Base-by-base conservation (phyloP, 164 flowering plant genomes). In the Umbilicus rupestris region DNA sequence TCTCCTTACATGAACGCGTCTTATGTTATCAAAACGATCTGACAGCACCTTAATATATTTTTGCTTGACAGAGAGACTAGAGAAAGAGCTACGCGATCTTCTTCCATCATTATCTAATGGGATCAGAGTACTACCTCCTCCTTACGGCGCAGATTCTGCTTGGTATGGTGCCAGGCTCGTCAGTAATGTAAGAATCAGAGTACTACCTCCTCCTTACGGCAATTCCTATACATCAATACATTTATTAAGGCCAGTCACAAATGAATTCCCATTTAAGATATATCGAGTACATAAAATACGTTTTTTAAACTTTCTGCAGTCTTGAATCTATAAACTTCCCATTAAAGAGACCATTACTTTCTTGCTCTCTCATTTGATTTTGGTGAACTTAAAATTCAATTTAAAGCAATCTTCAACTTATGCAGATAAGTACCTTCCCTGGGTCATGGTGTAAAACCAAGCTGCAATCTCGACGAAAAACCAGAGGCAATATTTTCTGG, bases 101-200 rank as follows among this genome's bases (percentile, higher is more conserved):
- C 79, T 87, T 69, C 67, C 83, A 22, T 72, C 82, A 29, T 45
- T 84, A 12, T 74, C 80, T 55, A 78, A 73, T 64, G 96, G 92
- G 65, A 65, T 90, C 60, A 82, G 77, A 77, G 95, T 93, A 64
- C 66, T 89, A 55, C 87, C 98, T 64, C 93, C 97, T 58, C 89
- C 90, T 19, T 78, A 81, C 74, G 98, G 96, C 47, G 80, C 78
- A 20, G 86, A 90, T 62, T 79, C 94, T 68, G 88, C 90, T 7
- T 93, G 98, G 98, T 82, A 73, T 76, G 98, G 98, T 49, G 98
- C 90, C 64, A 90, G 85, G 80, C 73, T 87, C 42, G 69, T 93
- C 37, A 79, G 92, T 82, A 93, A 85, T 77, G 98, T 93, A 85
- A 86, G 86, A 62, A n/a, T n/a, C n/a, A n/a, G n/a, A n/a, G n/a